phyloP scores from a whole-genome alignment of 2,329 filamentous ascomycete genomes.

The Trichophyton simii region DNA sequence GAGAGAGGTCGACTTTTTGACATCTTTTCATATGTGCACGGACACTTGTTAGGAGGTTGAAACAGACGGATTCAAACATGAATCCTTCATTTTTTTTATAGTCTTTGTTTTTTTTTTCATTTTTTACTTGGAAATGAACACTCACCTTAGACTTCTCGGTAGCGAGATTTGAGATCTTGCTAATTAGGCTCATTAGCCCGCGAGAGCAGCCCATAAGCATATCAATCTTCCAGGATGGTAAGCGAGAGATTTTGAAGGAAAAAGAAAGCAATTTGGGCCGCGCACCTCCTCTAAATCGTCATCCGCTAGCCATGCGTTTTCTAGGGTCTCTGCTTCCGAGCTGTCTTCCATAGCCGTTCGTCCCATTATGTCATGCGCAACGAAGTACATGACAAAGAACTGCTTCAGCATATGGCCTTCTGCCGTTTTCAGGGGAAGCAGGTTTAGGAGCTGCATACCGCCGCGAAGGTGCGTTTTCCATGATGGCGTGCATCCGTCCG shows the following conservation, averaged over 20 bases:
- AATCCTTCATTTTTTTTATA: neutral
- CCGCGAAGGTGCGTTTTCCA: conserved; percentile 24
- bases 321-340: neutral
- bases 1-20: conserved; percentile 7
- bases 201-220: conserved; percentile 23
- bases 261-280: neutral
- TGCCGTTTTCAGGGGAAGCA: conserved; percentile 9
- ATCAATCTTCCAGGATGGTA: conserved; percentile 17
- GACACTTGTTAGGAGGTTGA: neutral
- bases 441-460: conserved; percentile 18
- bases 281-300: conserved; percentile 18
- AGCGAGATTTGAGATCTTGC: conserved; percentile 14
- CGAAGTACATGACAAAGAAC: conserved; percentile 23
- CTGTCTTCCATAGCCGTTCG: conserved; percentile 13
- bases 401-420: conserved; percentile 15
- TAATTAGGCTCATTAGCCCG: conserved; percentile 20
- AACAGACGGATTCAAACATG: neutral
- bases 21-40: conserved; percentile 7
- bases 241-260: neutral
- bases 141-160: conserved; percentile 9
- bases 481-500: conserved; percentile 21
- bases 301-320: conserved; percentile 15
- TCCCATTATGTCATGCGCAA: conserved; percentile 25
- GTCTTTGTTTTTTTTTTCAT: neutral
- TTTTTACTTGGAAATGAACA: neutral